These are phyloP conservation scores for Colletotrichum echinochloae DNA, from an alignment of 2,329 filamentous ascomycete genomes.

Conservation along the genomic window DNA sequence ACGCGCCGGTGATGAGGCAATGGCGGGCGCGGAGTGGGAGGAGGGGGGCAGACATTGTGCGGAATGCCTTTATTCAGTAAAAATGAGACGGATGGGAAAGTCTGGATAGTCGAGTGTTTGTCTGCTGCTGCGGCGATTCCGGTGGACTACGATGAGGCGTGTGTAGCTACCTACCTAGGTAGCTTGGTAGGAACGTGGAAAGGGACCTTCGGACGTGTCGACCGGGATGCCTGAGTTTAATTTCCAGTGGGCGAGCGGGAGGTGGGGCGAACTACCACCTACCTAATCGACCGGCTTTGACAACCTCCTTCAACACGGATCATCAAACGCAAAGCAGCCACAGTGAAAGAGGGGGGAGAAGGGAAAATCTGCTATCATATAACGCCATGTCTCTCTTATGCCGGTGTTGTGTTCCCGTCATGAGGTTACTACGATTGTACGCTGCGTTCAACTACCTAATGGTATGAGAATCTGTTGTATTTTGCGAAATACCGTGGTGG, in stretches of 20 bases:
- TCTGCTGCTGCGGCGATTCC: neutral
- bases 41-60: conserved; percentile 25
- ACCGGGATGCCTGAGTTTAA: conserved; percentile 25
- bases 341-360: neutral
- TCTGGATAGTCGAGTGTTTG: neutral
- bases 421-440: neutral
- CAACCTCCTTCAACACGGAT: neutral
- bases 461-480: no score
- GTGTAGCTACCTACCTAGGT: no score
- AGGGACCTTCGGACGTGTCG: conserved; percentile 12
- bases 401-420: neutral
- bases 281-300: neutral
- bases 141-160: conserved; percentile 7
- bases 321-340: neutral
- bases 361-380: neutral
- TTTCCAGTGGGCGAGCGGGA: neutral
- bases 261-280: no score
- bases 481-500: neutral
- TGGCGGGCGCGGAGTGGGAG: conserved; percentile 57
- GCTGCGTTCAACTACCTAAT: neutral
- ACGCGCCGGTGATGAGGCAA: conserved; percentile 76
- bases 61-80: neutral
- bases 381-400: neutral
- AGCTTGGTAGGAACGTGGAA: neutral
- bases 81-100: neutral